Percentiles rank a stretch among this genome's conserved stretches.
Evolutionary conservation across 148 eudicot species (phyloP).

Genomic region (Rhododendron kiyosumense): DNA sequence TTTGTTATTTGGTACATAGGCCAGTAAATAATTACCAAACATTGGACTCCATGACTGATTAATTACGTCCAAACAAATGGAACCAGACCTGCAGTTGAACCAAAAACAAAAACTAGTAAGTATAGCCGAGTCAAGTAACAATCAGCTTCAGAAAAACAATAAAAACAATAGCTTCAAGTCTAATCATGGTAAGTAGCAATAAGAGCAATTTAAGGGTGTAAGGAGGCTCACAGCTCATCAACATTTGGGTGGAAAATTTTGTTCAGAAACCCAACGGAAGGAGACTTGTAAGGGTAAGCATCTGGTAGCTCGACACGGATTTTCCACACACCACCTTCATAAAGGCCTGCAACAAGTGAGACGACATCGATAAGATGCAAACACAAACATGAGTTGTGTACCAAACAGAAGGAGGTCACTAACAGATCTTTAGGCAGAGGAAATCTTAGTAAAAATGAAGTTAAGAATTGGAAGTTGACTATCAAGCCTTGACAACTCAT

Average conservation of each 20-base stretch:
- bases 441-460: not conserved
- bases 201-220: not conserved
- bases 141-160: not conserved
- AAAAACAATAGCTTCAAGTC: not conserved
- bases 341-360: conserved; percentile 35
- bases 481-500: not conserved
- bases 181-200: not conserved
- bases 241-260: conserved; percentile 89
- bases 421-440: not conserved
- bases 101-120: not conserved
- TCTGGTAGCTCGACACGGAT: conserved; percentile 80
- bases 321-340: conserved; percentile 91
- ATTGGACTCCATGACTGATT: conserved; percentile 95
- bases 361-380: not conserved
- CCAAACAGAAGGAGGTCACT: not conserved
- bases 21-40: conserved; percentile 53
- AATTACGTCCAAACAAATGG: conserved; percentile 92
- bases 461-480: not conserved
- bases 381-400: not conserved
- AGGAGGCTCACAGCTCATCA: conserved; percentile 66
- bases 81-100: conserved; percentile 66
- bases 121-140: not conserved
- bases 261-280: conserved; percentile 75
- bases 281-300: conserved; percentile 90
- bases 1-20: not conserved